Evolutionary conservation across 1,139 yeast genomes (phyloP), one percentile per base, ranked within the genome.

Genomic region (Candida sp.): DNA sequence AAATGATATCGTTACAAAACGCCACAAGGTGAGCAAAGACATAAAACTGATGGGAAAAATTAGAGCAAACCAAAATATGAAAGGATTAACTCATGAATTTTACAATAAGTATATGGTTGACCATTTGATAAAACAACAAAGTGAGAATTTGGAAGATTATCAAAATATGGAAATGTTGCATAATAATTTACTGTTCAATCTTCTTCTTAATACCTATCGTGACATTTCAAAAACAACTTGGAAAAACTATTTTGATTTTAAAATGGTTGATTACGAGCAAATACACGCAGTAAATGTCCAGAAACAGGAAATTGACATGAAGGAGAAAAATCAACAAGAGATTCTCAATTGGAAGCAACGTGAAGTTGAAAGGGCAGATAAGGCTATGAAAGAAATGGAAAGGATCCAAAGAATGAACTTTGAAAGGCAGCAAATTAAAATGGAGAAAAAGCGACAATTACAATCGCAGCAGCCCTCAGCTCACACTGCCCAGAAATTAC

Each of bases 131-230:
- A 53, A 60, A 8, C 51, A 54, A 12, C 75, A 72, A 49, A 56
- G 67, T 33, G 53, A 54, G n/a, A 58, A 56, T 43, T 61, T 64
- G 1, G 74, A 68, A 45, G 79, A 73, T 49, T 63, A 57, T 45
- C 55, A 58, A 21, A 73, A 73, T 49, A 49, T 73, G 45, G 79
- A 73, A 52, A 69, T 73, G 70, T 54, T 73, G 23, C 79, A 73
- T 49, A 73, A 70, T 46, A 68, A 65, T 42, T 60, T 68, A 30
- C 76, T 71, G 47, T 73, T 68, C 51, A 73, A 73, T 48, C 51
- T 73, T 22, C 58, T 73, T 41, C 51, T 68, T 11, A 73, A 73
- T 49, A 60, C 75, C 5, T 73, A 72, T 51, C 55, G 79, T 40
- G 69, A 64, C 32, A 66, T 73, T 39, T 57, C 75, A 0, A 59